phyloP scores from a whole-genome alignment of 1,284 basidiomycete genomes.

The Cerrena zonata region DNA sequence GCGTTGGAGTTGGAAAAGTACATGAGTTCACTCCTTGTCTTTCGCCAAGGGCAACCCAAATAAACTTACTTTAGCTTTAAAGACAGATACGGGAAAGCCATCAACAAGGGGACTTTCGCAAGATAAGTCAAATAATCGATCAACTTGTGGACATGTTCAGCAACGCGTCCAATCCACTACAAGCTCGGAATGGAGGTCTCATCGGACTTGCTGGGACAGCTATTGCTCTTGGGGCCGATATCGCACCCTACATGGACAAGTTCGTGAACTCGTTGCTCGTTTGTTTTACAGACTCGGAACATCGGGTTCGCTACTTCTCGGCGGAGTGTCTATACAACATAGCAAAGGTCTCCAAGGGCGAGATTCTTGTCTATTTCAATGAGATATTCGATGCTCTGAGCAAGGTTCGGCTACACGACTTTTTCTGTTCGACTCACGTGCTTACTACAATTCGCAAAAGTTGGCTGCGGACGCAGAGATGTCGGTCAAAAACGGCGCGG shows the following conservation, averaged over 20 bases:
- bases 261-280: slow-evolving; percentile 88
- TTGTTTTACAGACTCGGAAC: slow-evolving; percentile 93
- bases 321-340: slow-evolving; percentile 99
- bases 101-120: slow-evolving; percentile 70
- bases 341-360: slow-evolving; percentile 95
- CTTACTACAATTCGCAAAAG: slow-evolving; percentile 34
- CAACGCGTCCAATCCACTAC: slow-evolving; percentile 73
- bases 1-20: slow-evolving; percentile 95
- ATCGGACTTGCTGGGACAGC: slow-evolving; percentile 95
- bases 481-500: slow-evolving; percentile 97
- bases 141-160: slow-evolving; percentile 92
- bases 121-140: slow-evolving; percentile 85
- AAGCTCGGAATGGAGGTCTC: slow-evolving; percentile 89
- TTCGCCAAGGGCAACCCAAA: background rate
- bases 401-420: slow-evolving; percentile 57
- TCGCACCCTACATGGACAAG: slow-evolving; percentile 89
- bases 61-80: slow-evolving; percentile 30
- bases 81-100: slow-evolving; percentile 81
- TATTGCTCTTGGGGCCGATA: slow-evolving; percentile 89
- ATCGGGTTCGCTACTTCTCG: slow-evolving; percentile 92
- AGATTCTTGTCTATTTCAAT: slow-evolving; percentile 96
- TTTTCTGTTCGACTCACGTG: no score
- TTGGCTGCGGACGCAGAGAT: slow-evolving; percentile 93
- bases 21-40: slow-evolving; percentile 13
- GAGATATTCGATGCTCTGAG: slow-evolving; percentile 95